Conservation (phyloP, 768 basidiomycete species). For the Phlebiopsis gigantea region DNA sequence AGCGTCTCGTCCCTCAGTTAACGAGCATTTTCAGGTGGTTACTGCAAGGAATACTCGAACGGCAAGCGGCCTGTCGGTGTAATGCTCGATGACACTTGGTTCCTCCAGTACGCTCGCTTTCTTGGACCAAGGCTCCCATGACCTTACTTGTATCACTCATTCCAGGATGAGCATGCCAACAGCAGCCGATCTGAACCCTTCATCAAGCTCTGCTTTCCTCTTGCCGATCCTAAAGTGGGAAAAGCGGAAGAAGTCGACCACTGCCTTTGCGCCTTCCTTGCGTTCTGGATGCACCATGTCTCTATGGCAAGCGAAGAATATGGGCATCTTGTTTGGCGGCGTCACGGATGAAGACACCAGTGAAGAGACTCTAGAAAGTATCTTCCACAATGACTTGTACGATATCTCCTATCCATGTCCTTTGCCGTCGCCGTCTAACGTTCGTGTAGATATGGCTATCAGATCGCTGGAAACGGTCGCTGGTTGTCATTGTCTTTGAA, state of each 20-base stretch:
- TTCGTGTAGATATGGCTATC: conserved; percentile 65
- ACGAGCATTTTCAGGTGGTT: conserved; percentile 54
- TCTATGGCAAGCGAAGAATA: conserved; percentile 60
- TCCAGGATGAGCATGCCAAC: conserved; percentile 29
- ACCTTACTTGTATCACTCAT: conserved; percentile 6
- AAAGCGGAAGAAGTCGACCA: conserved; percentile 64
- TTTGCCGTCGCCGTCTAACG: background rate
- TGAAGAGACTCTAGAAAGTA: conserved; percentile 80
- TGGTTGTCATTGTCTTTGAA: conserved; percentile 77
- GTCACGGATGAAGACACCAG: conserved; percentile 83
- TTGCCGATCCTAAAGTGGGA: conserved; percentile 75
- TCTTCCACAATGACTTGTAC: conserved; percentile 86
- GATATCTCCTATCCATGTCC: conserved; percentile 19
- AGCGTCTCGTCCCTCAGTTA: background rate
- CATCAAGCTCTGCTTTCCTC: conserved; percentile 22
- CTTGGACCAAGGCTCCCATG: too few relatives aligned
- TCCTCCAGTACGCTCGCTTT: conserved; percentile 52
- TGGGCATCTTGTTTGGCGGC: conserved; percentile 81
- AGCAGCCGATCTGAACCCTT: conserved; percentile 20
- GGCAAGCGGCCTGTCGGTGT: conserved; percentile 81
- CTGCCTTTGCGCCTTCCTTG: conserved; percentile 63
- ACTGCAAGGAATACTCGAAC: conserved; percentile 85
- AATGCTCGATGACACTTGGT: conserved; percentile 91
- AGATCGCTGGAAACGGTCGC: conserved; percentile 63
- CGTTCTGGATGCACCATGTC: conserved; percentile 88